Conservation (phyloP, 257 asterid species). For the Schizonepeta tenuifolia region DNA sequence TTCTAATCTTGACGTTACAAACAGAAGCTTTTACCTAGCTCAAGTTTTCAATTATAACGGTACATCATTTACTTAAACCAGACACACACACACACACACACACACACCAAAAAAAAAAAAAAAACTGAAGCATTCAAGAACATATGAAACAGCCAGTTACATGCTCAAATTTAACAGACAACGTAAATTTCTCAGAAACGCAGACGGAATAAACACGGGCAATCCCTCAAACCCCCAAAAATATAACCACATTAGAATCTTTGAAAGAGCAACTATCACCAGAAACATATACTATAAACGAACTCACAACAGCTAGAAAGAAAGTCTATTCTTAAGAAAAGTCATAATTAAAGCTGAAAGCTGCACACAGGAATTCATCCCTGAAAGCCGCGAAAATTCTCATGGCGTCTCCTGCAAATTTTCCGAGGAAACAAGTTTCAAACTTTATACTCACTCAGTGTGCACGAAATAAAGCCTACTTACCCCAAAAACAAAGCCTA, state of each 20-base stretch:
- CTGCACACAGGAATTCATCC: conserved; percentile 35
- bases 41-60: not conserved
- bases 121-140: conserved; percentile 11
- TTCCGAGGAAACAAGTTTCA: conserved; percentile 31
- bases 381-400: conserved; percentile 40
- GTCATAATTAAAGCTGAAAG: conserved; percentile 33
- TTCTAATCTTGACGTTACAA: not conserved
- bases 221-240: conserved; percentile 28
- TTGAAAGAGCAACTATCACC: conserved; percentile 1
- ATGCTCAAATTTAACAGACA: conserved; percentile 13
- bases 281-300: not conserved
- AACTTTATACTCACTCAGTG: no score
- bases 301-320: conserved; percentile 43
- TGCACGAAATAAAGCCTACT: no score
- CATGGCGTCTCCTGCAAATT: conserved; percentile 48
- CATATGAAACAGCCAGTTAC: conserved; percentile 30
- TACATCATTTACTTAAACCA: not conserved
- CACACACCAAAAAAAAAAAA: no score
- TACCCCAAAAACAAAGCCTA: no score
- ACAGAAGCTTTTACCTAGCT: conserved; percentile 3
- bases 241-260: conserved; percentile 17
- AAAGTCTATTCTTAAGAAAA: conserved; percentile 35
- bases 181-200: conserved; percentile 2
- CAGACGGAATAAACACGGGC: not conserved
- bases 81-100: conserved; percentile 25